Evolutionary conservation across 176 grass and related monocot genomes (phyloP).

Genomic region (Zoysia japonica): DNA sequence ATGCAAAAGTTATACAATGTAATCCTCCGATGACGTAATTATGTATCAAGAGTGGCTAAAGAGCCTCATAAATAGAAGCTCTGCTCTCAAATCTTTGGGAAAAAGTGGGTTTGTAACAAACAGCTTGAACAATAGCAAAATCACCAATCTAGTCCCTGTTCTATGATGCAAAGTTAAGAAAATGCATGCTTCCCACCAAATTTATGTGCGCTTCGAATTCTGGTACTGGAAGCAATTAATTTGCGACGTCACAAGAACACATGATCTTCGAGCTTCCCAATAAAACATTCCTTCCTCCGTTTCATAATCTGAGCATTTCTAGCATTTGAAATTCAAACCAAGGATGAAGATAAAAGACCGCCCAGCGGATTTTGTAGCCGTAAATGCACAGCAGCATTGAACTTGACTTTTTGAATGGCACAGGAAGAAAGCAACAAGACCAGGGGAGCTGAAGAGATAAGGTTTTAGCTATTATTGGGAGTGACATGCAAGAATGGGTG

Average conservation of each 20-base stretch:
- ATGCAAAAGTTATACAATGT: neutral
- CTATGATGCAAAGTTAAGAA: neutral
- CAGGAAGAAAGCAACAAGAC: no score
- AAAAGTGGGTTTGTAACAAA: neutral
- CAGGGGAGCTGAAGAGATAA: no score
- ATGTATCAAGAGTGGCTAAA: neutral
- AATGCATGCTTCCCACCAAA: neutral
- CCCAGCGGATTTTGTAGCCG: no score
- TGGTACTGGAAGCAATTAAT: slow-evolving; percentile 6
- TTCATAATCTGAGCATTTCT: no score
- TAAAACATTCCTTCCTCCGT: neutral
- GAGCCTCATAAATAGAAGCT: neutral
- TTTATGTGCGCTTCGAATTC: no score
- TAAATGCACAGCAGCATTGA: no score
- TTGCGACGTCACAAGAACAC: neutral
- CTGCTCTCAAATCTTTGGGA: neutral
- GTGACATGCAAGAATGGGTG: no score
- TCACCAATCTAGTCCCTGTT: neutral
- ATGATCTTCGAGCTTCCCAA: neutral
- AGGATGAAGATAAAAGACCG: no score
- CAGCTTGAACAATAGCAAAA: neutral
- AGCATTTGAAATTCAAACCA: no score
- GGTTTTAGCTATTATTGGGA: no score
- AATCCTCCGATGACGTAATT: neutral
- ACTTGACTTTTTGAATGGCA: no score